Evolutionary conservation across 129 eudicot genomes (phyloP).

Genomic region (Ambrosia artemisiifolia): DNA sequence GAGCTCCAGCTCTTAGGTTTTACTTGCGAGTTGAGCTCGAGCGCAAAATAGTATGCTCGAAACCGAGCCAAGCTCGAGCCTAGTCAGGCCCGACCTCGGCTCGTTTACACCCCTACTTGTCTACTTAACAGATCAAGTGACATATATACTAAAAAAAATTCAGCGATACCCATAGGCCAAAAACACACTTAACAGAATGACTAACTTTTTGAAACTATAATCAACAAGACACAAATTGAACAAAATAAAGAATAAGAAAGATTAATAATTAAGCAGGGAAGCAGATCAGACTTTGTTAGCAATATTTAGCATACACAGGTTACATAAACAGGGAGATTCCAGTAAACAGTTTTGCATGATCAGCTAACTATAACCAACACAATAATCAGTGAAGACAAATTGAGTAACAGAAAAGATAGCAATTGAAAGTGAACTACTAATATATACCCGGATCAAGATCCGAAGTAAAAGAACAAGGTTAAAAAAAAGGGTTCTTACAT

Average conservation of each 20-base stretch:
- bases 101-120: no score
- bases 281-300: conserved; percentile 2
- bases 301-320: background rate
- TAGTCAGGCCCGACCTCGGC: no score
- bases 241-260: background rate
- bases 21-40: no score
- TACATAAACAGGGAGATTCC: background rate
- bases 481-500: conserved; percentile 39
- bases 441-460: background rate
- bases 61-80: no score
- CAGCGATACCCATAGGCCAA: no score
- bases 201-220: no score
- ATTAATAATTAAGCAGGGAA: background rate
- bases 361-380: background rate
- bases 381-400: background rate
- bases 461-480: background rate
- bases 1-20: no score
- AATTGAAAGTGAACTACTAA: background rate
- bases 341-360: background rate
- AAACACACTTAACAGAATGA: background rate
- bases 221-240: background rate
- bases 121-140: background rate
- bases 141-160: no score
- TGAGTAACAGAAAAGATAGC: background rate
- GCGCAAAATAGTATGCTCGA: no score